These are phyloP conservation scores for Corymbia maculata DNA, from an alignment of 345 rosid genomes.

Conservation along the genomic window DNA sequence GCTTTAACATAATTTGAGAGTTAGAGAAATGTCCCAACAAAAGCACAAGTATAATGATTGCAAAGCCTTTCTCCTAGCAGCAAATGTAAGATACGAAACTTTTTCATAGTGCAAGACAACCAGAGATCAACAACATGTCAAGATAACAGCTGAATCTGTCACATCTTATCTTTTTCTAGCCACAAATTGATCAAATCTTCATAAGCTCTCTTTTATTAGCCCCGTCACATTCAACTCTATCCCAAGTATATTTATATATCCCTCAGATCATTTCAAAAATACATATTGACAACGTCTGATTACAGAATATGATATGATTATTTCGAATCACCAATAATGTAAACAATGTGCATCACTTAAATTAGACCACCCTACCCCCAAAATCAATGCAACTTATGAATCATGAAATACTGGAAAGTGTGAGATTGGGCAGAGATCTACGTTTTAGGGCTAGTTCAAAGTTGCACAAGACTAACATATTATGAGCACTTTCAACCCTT, in stretches of 20 bases:
- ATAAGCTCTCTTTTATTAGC: neutral
- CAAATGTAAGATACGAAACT: neutral
- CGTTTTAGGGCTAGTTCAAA: neutral
- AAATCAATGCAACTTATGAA: neutral
- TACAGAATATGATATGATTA: neutral
- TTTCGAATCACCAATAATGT: neutral
- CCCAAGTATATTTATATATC: neutral
- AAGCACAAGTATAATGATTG: neutral
- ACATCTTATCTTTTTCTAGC: neutral
- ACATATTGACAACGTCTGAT: neutral
- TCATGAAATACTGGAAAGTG: neutral
- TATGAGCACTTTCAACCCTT: neutral
- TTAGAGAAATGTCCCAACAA: neutral
- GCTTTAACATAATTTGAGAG: conserved; percentile 37
- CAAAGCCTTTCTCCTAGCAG: neutral
- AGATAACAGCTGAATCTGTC: neutral
- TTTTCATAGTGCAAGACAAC: neutral
- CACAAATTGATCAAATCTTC: neutral
- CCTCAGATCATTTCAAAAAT: neutral
- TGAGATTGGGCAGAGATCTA: neutral
- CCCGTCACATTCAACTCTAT: neutral
- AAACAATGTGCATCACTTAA: neutral
- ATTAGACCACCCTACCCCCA: neutral
- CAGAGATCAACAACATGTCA: neutral
- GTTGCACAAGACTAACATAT: neutral